These are phyloP conservation scores for Alternaria atra DNA, from an alignment of 2,329 filamentous ascomycete species.

Conservation along the genomic window DNA sequence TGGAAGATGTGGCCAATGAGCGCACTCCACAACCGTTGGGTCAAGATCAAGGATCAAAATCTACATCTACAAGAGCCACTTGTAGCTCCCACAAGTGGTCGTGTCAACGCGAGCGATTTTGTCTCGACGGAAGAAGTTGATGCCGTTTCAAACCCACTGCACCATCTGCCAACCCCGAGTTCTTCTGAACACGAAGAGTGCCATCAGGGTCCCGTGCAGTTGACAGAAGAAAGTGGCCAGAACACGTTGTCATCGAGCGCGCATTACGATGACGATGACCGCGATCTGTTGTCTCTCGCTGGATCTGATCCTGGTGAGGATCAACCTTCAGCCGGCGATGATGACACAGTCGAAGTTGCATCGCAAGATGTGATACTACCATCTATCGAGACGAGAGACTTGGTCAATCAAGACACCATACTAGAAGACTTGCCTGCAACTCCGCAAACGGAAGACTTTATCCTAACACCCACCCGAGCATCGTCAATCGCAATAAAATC, in stretches of 20 bases:
- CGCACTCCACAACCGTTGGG: slow-evolving; percentile 28
- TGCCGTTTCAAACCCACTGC: slow-evolving; percentile 13
- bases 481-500: slow-evolving; percentile 14
- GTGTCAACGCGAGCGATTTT: neutral
- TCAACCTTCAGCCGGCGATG: slow-evolving; percentile 5
- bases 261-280: slow-evolving; percentile 40
- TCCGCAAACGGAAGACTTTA: slow-evolving; percentile 2
- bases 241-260: slow-evolving; percentile 23
- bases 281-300: slow-evolving; percentile 37
- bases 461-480: slow-evolving; percentile 4
- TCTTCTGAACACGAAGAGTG: slow-evolving; percentile 30
- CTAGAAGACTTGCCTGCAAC: slow-evolving; percentile 22
- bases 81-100: neutral
- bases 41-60: slow-evolving; percentile 19
- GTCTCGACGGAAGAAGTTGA: neutral
- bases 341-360: slow-evolving; percentile 6
- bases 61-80: slow-evolving; percentile 10
- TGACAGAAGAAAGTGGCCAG: neutral
- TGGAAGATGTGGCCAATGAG: slow-evolving; percentile 31
- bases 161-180: slow-evolving; percentile 43
- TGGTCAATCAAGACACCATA: slow-evolving; percentile 26
- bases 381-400: slow-evolving; percentile 31
- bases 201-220: neutral
- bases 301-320: slow-evolving; percentile 22
- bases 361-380: slow-evolving; percentile 33